A percentile compares a stretch with the other conserved stretches of the same genome.
phyloP scores from a whole-genome alignment of 495 filamentous ascomycete species.

The Lepraria neglecta region DNA sequence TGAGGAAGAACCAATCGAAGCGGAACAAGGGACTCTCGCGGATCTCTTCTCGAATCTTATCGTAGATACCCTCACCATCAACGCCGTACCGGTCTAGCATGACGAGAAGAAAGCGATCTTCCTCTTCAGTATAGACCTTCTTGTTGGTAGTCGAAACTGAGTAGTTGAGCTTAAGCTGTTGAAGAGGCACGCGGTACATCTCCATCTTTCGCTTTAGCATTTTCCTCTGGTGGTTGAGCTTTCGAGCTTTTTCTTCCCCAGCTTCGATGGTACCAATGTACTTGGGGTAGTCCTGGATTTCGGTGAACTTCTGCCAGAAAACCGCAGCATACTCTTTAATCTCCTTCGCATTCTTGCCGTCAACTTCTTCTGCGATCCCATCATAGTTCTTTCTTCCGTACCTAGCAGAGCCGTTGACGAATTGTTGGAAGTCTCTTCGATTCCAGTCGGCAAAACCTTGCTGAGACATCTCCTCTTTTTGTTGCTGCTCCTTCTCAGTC shows the following conservation, averaged over 20 bases:
- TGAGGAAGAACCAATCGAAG: conserved; percentile 99
- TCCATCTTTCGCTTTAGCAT: conserved; percentile 92
- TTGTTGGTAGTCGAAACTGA: conserved; percentile 99
- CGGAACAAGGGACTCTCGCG: conserved; percentile 91
- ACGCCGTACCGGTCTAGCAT: conserved; percentile 87
- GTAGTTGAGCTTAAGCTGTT: conserved; percentile 98
- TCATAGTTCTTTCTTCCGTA: conserved; percentile 81
- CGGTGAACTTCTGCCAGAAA: conserved; percentile 88
- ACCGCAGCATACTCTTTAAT: conserved; percentile 84
- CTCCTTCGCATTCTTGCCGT: conserved; percentile 79
- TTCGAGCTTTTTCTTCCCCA: conserved; percentile 81
- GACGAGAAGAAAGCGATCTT: conserved; percentile 92
- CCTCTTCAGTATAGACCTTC: conserved; percentile 98
- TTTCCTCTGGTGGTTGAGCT: conserved; percentile 85
- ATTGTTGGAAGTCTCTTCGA: conserved; percentile 94
- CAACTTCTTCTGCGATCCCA: conserved; percentile 81
- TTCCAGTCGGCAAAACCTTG: conserved; percentile 94
- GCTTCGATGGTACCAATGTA: conserved; percentile 81
- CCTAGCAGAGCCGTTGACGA: conserved; percentile 88
- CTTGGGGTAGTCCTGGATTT: conserved; percentile 82
- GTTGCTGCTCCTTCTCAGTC: conserved; percentile 79
- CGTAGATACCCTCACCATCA: conserved; percentile 75
- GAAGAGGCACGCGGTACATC: conserved; percentile 91
- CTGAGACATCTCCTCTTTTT: conserved; percentile 71
- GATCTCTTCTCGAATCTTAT: conserved; percentile 84